Percentiles rank a stretch among this genome's conserved stretches.
phyloP scores from a whole-genome alignment of 805 yeast genomes.

The Lachancea mirantina region DNA sequence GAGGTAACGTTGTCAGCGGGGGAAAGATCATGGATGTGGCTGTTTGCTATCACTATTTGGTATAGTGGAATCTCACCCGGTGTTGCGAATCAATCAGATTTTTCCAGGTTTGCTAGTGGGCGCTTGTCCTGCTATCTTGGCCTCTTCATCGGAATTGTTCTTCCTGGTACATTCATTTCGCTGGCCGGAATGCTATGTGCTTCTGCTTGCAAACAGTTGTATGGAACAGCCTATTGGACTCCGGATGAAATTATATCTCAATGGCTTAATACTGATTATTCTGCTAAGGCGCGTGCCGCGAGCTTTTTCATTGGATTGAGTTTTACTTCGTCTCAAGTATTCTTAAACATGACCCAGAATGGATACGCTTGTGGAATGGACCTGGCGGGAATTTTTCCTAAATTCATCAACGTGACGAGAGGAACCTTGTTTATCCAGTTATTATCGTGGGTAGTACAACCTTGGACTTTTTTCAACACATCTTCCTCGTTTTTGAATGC shows the following conservation, averaged over 20 bases:
- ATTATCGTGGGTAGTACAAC: conserved; percentile 34
- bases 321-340: conserved; percentile 32
- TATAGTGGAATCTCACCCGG: conserved; percentile 35
- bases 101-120: conserved; percentile 33
- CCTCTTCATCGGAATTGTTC: conserved; percentile 28
- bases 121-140: conserved; percentile 27
- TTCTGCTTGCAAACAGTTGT: conserved; percentile 29
- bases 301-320: conserved; percentile 35
- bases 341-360: conserved; percentile 33
- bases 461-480: conserved; percentile 36
- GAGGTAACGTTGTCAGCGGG: conserved; percentile 20
- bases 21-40: conserved; percentile 35
- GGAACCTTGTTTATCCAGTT: conserved; percentile 33
- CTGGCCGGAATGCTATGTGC: conserved; percentile 35
- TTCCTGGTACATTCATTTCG: conserved; percentile 36
- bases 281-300: conserved; percentile 34
- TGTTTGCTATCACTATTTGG: conserved; percentile 35
- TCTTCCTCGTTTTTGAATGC: conserved; percentile 32
- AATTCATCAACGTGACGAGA: conserved; percentile 30
- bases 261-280: conserved; percentile 35
- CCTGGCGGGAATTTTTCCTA: conserved; percentile 31
- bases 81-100: conserved; percentile 37
- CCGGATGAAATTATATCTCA: conserved; percentile 34
- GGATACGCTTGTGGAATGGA: conserved; percentile 38
- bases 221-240: conserved; percentile 34